These are phyloP conservation scores for thale cress (Arabidopsis thaliana) DNA, from an alignment of 345 rosid genomes.

Conservation along the genomic window TAIR10.1 NC_003070.9:1069001-1069500, in stretches of 20 bases:
- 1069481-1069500: slow-evolving; percentile 93
- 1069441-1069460: slow-evolving; percentile 90
- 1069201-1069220: slow-evolving; percentile 91
- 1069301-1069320: slow-evolving; percentile 95
- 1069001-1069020: slow-evolving; percentile 80
- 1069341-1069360: slow-evolving; percentile 92
- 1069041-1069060: slow-evolving; percentile 90
- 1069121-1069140: slow-evolving; percentile 98
- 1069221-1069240: slow-evolving; percentile 85
- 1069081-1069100: slow-evolving; percentile 96
- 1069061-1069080: slow-evolving; percentile 92
- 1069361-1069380: slow-evolving; percentile 92
- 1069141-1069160: slow-evolving; percentile 97
- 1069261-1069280: slow-evolving; percentile 99
- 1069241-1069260: slow-evolving; percentile 97
- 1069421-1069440: slow-evolving; percentile 97
- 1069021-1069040: slow-evolving; percentile 90
- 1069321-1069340: slow-evolving; percentile 89
- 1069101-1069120: slow-evolving; percentile 99
- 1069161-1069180: slow-evolving; percentile 99
- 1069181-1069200: slow-evolving; percentile 96
- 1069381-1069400: slow-evolving; percentile 90
- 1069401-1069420: slow-evolving; percentile 94
- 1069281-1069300: slow-evolving; percentile 99
- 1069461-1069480: slow-evolving; percentile 91